Evolutionary conservation across 1,284 basidiomycete genomes (phyloP), one percentile per base, ranked within the genome.

Genomic region (Sporisorium exsertum): DNA sequence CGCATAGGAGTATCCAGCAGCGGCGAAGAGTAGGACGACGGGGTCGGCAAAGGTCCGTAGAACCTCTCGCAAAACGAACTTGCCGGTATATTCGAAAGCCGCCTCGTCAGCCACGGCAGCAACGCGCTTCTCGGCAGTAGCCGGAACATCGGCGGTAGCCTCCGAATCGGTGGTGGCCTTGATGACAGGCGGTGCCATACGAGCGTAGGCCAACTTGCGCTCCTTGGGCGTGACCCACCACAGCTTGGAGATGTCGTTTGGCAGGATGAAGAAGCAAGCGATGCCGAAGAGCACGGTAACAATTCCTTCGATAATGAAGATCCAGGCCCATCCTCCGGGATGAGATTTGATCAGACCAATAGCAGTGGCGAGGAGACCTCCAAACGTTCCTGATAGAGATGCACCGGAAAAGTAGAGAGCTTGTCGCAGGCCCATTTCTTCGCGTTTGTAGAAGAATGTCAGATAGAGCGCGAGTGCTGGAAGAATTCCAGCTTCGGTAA

Each of bases 341-440:
- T 61, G 54, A n/a, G 56, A 63, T 5, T 77, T 73, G 72, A 83
- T 78, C 16, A 78, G 67, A 18, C 63, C 63, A 45, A 84, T 79
- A 0, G 81, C 81, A 1, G 78, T 75, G 15, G 79, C 76, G 24
- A 84, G 73, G n/a, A 84, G 70, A 24, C 80, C 82, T 3, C 77
- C 77, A 45, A 84, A 81, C 12, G 79, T 77, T 12, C 81, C 81
- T 2, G 77, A 72, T 1, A 84, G 67, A 2, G 79, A 62, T 3
- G 81, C 80, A 26, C 81, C 81, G 10, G 78, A 72, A 50, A 84
- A 84, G 71, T 81, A 83, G 45, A 84, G 64, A 1, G 80, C 79
- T 50, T 83, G 81, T 10, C 82, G 74, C 5, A 83, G 56, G 24
- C 80, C 77, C 22, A 83, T 63, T 40, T 84, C 81, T 20, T 72